Conservation (phyloP, 805 yeast species). For the Teunomyces panamensis region DNA sequence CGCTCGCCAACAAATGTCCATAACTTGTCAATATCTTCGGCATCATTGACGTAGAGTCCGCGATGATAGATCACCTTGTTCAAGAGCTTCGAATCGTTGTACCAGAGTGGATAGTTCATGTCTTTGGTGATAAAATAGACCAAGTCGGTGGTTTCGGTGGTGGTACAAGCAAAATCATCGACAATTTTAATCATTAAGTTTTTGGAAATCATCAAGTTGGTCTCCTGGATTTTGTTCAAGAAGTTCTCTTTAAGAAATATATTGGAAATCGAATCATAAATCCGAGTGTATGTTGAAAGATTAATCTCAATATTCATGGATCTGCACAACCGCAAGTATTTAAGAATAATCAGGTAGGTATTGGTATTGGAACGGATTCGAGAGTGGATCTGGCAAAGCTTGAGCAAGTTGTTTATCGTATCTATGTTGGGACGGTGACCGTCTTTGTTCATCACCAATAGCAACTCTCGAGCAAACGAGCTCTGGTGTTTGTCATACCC, state of each 20-base stretch:
- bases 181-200: constrained; percentile 28
- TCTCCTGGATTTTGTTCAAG: constrained; percentile 27
- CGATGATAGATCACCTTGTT: constrained; percentile 24
- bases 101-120: constrained; percentile 28
- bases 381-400: constrained; percentile 29
- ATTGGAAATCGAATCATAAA: constrained; percentile 37
- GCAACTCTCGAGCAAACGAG: constrained; percentile 36
- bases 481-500: constrained; percentile 40
- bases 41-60: background rate
- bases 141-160: constrained; percentile 24
- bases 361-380: constrained; percentile 29
- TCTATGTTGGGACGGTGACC: constrained; percentile 39
- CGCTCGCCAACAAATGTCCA: constrained; percentile 6
- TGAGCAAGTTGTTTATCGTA: constrained; percentile 37
- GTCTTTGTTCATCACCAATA: constrained; percentile 41
- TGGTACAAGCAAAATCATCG: constrained; percentile 33
- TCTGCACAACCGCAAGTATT: constrained; percentile 28
- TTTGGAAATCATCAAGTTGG: constrained; percentile 33
- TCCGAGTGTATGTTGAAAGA: constrained; percentile 34
- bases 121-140: constrained; percentile 33
- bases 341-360: constrained; percentile 29
- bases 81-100: constrained; percentile 22
- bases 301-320: constrained; percentile 24
- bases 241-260: constrained; percentile 37
- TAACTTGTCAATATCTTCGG: constrained; percentile 5